Conservation (phyloP, 306 rosid genomes). For the Vigna angularis region DNA sequence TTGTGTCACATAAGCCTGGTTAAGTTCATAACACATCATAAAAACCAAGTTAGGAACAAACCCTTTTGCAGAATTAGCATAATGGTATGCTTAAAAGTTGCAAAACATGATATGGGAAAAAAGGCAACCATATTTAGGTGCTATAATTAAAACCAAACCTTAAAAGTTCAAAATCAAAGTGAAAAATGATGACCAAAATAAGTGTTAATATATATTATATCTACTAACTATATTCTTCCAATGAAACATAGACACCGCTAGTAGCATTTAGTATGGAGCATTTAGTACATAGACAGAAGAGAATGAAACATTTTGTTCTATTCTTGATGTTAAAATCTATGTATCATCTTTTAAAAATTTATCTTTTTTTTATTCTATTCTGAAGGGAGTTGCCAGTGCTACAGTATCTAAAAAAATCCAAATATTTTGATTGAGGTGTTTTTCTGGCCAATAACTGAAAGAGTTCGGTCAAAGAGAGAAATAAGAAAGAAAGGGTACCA, state of each 20-base stretch:
- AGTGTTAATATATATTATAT: neutral
- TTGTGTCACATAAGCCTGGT: slow-evolving; percentile 96
- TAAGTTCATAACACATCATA: slow-evolving; percentile 1
- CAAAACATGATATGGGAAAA: neutral
- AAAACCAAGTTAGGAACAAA: slow-evolving; percentile 27
- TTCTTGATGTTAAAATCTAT: neutral
- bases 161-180: slow-evolving; percentile 15
- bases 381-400: neutral
- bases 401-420: neutral
- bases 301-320: neutral
- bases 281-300: neutral
- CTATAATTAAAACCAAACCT: slow-evolving; percentile 1
- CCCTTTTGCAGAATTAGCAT: neutral
- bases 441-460: neutral
- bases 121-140: neutral
- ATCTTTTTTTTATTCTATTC: neutral
- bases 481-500: neutral
- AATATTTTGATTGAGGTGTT: neutral
- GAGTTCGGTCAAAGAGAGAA: neutral
- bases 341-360: neutral
- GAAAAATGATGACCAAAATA: neutral
- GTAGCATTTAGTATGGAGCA: neutral
- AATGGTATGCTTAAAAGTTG: too few species aligned
- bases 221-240: slow-evolving; percentile 10
- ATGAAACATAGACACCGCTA: neutral